phyloP scores from a whole-genome alignment of 2,329 filamentous ascomycete genomes.

The Colletotrichum cereale region DNA sequence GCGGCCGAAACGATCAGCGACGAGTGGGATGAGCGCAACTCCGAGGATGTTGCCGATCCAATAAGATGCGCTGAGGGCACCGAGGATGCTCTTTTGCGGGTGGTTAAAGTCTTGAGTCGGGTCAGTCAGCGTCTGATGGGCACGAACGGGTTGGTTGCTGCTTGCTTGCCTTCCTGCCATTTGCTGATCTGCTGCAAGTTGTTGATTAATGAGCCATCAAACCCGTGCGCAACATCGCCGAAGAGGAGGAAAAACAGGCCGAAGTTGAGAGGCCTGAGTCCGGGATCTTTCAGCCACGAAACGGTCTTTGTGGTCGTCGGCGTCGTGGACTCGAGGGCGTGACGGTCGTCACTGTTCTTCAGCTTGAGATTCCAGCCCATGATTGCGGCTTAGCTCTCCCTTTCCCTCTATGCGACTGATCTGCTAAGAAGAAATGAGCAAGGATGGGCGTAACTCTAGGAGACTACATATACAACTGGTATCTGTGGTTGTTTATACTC shows the following conservation, averaged over 20 bases:
- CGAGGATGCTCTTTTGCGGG: slow-evolving; percentile 48
- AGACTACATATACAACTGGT: background rate
- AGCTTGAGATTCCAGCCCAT: slow-evolving; percentile 32
- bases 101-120: slow-evolving; percentile 46
- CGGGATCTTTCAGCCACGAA: slow-evolving; percentile 21
- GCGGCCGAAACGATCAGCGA: slow-evolving; percentile 49
- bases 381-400: background rate
- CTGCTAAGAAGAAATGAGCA: background rate
- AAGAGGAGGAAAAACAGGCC: slow-evolving; percentile 50
- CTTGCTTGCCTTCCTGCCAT: slow-evolving; percentile 53
- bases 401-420: background rate
- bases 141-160: background rate
- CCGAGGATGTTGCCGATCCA: slow-evolving; percentile 54
- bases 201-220: slow-evolving; percentile 64
- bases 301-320: slow-evolving; percentile 26
- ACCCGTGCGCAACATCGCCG: slow-evolving; percentile 58
- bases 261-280: slow-evolving; percentile 32
- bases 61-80: slow-evolving; percentile 58
- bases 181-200: slow-evolving; percentile 57
- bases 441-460: background rate
- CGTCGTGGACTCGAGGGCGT: slow-evolving; percentile 33
- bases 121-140: background rate
- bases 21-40: slow-evolving; percentile 50
- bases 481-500: slow-evolving; percentile 22
- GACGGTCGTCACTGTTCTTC: slow-evolving; percentile 26